phyloP scores from a whole-genome alignment of 2,329 filamentous ascomycete species.

The Alternaria angustiovoidea region DNA sequence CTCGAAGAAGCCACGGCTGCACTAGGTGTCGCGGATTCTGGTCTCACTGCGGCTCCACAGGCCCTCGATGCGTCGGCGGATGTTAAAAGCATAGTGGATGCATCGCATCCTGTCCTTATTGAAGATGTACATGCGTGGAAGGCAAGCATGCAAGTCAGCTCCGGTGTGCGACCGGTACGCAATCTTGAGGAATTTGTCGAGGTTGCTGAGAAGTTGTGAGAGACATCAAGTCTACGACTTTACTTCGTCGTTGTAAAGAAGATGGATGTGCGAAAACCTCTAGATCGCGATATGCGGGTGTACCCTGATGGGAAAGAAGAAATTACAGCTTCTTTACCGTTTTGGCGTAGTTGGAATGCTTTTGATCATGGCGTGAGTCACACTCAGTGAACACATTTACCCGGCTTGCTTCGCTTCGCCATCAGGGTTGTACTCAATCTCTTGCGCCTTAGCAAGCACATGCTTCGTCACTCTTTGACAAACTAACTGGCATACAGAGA shows the following conservation, averaged over 20 bases:
- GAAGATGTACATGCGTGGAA: constrained; percentile 84
- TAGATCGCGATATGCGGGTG: neutral
- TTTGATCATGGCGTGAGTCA: neutral
- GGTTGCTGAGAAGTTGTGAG: constrained; percentile 40
- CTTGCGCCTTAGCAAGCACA: neutral
- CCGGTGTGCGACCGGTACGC: constrained; percentile 74
- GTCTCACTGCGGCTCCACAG: constrained; percentile 54
- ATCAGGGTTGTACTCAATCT: neutral
- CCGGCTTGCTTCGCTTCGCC: neutral
- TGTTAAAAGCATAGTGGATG: constrained; percentile 33
- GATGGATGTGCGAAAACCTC: no score
- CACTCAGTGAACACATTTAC: neutral
- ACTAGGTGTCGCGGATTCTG: constrained; percentile 50
- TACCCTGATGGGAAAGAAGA: neutral
- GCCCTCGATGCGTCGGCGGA: constrained; percentile 38
- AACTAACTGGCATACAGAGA: constrained; percentile 29
- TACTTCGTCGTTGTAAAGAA: neutral
- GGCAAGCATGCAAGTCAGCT: constrained; percentile 74
- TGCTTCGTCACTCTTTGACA: constrained; percentile 15
- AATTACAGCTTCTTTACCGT: neutral
- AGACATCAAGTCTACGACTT: neutral
- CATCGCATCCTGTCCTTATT: constrained; percentile 67
- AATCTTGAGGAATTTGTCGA: constrained; percentile 89
- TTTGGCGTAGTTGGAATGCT: neutral
- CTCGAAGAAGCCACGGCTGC: constrained; percentile 60